Evolutionary conservation across 108 stramenopile species (phyloP).

Genomic region (Chaetoceros tenuissimus): DNA sequence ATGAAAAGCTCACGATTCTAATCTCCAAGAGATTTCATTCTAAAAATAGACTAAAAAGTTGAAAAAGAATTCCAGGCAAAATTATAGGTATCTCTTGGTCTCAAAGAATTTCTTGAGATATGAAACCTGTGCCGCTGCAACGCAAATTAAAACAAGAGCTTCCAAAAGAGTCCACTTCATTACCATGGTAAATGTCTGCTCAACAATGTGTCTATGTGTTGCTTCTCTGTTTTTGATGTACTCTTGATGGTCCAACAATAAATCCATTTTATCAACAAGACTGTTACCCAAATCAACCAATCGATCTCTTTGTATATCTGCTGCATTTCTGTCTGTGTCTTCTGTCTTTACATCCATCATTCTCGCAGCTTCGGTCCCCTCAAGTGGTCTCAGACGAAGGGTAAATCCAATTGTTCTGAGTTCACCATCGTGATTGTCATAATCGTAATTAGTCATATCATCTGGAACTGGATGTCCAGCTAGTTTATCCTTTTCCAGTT

Average conservation of each 20-base stretch:
- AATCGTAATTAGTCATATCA: not conserved
- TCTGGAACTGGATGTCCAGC: not conserved
- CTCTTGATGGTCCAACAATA: slow-evolving; percentile 42
- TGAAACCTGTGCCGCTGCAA: slow-evolving; percentile 53
- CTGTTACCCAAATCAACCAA: not conserved
- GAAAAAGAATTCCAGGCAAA: too few species aligned
- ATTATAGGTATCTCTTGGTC: slow-evolving; percentile 53
- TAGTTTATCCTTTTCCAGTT: not conserved
- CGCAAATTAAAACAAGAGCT: slow-evolving; percentile 31
- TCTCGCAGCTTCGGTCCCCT: not conserved
- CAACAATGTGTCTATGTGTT: slow-evolving; percentile 38
- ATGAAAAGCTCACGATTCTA: too few species aligned
- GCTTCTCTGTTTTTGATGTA: slow-evolving; percentile 52
- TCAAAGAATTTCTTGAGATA: slow-evolving; percentile 67
- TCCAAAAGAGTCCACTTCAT: slow-evolving; percentile 50
- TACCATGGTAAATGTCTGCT: slow-evolving; percentile 40
- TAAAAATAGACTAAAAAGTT: too few species aligned
- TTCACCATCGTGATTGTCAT: not conserved
- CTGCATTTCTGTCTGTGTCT: not conserved
- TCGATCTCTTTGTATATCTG: not conserved
- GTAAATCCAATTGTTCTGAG: not conserved
- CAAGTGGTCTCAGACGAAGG: not conserved
- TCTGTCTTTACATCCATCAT: not conserved
- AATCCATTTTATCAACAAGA: not conserved
- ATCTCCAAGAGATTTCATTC: too few species aligned